Base-by-base conservation (phyloP, 2,329 filamentous ascomycete genomes). In the Trichoderma semiorbis region DNA sequence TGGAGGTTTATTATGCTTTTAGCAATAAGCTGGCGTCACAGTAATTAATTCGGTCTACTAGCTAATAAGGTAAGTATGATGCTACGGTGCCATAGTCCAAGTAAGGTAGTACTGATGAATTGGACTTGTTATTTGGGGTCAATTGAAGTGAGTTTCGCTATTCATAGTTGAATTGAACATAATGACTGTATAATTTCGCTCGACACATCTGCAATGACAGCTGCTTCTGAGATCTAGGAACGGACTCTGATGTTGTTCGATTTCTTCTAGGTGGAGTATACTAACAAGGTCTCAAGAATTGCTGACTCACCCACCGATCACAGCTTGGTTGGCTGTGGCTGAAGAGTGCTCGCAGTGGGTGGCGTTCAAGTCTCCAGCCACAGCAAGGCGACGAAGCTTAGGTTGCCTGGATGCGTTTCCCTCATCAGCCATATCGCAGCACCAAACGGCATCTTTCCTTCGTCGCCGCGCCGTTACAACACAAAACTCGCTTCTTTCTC, bases 341-440 rank as follows among this genome's bases (percentile, higher is more conserved):
- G 66, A 30, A 61, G 26, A 60, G 39, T 28, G n/a, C n/a, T n/a
- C 57, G 55, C n/a, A 7, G 53, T 43, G 39, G 39, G 39, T 43
- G 39, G 39, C 39, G 39, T 43, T 3, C 39, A 18, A 43, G 3
- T 28, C 60, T 43, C 72, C 73, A 73, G 72, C 67, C 65, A 65
- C 61, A 62, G 72, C 72, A 75, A 75, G 79, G 77, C 79, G 78
- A 80, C 79, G 79, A 80, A 80, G 79, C 79, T 80, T 76, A 77
- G 80, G 79, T 77, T 80, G 79, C 79, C 79, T 80, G 77, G 78
- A 76, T 75, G 69, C 57, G 66, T 66, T 72, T 74, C 73, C 68
- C 61, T 57, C 61, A 57, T 60, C 68, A 65, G 39, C 21, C 62
- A 61, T 69, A 69, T 39, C 24, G 47, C 57, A 66, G 39, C 36